These are phyloP conservation scores for Penicillium turbatum DNA, from an alignment of 495 filamentous ascomycete genomes.

Conservation along the genomic window DNA sequence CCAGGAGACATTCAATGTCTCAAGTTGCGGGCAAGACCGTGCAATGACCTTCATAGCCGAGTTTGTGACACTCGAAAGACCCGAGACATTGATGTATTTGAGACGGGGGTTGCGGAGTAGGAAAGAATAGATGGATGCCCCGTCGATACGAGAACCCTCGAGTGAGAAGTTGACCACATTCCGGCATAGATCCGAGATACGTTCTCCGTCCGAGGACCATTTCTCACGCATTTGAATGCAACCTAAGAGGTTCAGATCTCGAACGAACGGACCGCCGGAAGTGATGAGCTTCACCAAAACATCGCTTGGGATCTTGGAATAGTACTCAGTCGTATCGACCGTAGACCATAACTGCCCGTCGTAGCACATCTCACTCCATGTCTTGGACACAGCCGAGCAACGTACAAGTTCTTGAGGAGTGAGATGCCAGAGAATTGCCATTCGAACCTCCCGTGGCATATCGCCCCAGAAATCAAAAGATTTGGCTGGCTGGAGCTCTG, in stretches of 20 bases:
- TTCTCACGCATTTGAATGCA: slow-evolving; percentile 74
- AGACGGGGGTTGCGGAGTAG: slow-evolving; percentile 72
- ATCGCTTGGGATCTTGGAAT: slow-evolving; percentile 77
- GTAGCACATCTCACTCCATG: slow-evolving; percentile 82
- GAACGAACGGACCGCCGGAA: slow-evolving; percentile 80
- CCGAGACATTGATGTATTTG: slow-evolving; percentile 78
- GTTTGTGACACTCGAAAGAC: slow-evolving; percentile 75
- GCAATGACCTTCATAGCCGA: slow-evolving; percentile 83
- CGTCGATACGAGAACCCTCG: slow-evolving; percentile 84
- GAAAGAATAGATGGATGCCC: slow-evolving; percentile 71
- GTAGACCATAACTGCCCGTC: slow-evolving; percentile 91
- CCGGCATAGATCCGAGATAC: slow-evolving; percentile 71
- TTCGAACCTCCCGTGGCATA: slow-evolving; percentile 78
- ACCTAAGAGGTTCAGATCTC: slow-evolving; percentile 80
- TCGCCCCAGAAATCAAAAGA: slow-evolving; percentile 72
- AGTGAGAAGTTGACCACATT: slow-evolving; percentile 85
- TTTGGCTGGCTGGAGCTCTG: slow-evolving; percentile 30
- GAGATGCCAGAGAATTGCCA: slow-evolving; percentile 71
- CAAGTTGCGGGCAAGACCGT: slow-evolving; percentile 72
- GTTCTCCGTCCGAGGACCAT: slow-evolving; percentile 62
- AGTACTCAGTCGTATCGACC: slow-evolving; percentile 83
- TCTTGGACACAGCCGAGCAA: slow-evolving; percentile 71
- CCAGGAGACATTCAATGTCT: slow-evolving; percentile 86
- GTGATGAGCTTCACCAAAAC: slow-evolving; percentile 81
- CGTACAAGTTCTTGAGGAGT: slow-evolving; percentile 79